Evolutionary conservation across 202 grass and related monocot species (phyloP), one percentile per base, ranked within the genome.

Genomic region (Digitaria exilis): DNA sequence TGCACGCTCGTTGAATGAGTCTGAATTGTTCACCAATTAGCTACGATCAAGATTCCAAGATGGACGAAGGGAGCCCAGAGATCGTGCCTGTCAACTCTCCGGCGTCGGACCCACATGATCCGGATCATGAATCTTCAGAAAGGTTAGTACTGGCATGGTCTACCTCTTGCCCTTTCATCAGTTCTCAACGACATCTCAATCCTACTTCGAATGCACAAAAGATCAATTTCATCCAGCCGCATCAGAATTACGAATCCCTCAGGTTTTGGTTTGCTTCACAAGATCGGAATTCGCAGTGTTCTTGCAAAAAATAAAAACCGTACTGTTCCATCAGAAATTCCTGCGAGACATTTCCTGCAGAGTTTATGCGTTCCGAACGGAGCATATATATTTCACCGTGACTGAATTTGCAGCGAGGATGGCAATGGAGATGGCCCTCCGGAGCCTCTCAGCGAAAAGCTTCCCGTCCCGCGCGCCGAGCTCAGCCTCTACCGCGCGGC

Each of bases 401-500:
- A 0, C 17, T 44, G 49, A 58, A 69, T 76, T 87, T 35, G 22
- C 85, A 82, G 85, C 48, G 63, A 1, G 28, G 78, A 67, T 35
- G 58, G 11, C 57, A 4, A 21, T n/a, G 10, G n/a, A n/a, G n/a
- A n/a, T n/a, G n/a, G 60, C 66, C 24, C 28, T 30, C 39, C 59
- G 12, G 60, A 81, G 50, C 70, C 84, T 46, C 80, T 92, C 24
- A 42, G 71, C 65, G 41, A 35, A n/a, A 89, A 52, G 55, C 63
- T 86, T 41, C 75, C 80, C 2, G 0, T 89, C 7, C 90, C 69
- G 44, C 18, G 83, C 9, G 30, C 5, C 9, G 45, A 67, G 21
- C 85, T 92, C 18, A 80, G 44, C 71, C 83, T 84, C 17, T 89
- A 89, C 83, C 81, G 86, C 17, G 63, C 43, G 4, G 83, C 80